phyloP scores from a whole-genome alignment of 2,329 filamentous ascomycete species.

The Penicillium concentricum region DNA sequence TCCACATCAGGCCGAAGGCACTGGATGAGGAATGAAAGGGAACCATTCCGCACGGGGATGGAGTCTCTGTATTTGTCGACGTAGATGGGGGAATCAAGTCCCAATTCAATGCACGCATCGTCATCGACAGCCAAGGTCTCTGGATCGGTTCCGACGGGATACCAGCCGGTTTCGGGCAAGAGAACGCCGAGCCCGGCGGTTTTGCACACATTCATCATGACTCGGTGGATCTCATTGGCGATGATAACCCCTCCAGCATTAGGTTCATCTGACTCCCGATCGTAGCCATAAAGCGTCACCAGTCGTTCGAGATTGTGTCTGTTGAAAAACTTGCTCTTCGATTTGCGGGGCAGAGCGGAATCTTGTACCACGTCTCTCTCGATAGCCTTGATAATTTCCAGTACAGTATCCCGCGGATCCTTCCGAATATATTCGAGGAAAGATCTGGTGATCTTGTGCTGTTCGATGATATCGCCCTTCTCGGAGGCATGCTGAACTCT shows the following conservation, averaged over 20 bases:
- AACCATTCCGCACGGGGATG: constrained; percentile 74
- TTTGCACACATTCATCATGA: constrained; percentile 74
- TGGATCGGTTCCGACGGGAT: constrained; percentile 68
- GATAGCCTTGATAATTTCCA: constrained; percentile 71
- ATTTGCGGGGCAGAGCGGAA: constrained; percentile 66
- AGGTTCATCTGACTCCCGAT: constrained; percentile 48
- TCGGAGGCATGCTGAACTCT: constrained; percentile 73
- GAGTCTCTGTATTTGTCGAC: constrained; percentile 66
- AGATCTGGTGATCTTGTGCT: constrained; percentile 65
- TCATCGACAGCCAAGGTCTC: constrained; percentile 51
- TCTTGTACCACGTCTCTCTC: constrained; percentile 73
- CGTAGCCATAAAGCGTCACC: constrained; percentile 65
- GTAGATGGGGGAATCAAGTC: constrained; percentile 68
- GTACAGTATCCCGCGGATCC: constrained; percentile 72
- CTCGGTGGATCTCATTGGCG: constrained; percentile 68
- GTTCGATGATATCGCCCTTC: constrained; percentile 78
- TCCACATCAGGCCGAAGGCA: constrained; percentile 81
- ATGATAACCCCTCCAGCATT: constrained; percentile 53
- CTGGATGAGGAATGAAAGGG: constrained; percentile 74
- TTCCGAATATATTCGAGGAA: constrained; percentile 75
- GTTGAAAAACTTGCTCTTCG: constrained; percentile 75
- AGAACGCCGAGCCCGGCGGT: constrained; percentile 70
- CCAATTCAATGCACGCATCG: constrained; percentile 58
- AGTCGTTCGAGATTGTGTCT: constrained; percentile 71
- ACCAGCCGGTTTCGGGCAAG: constrained; percentile 76